A percentile compares a stretch with the other conserved stretches of the same genome.
Conservation (phyloP, 352 stramenopile genomes). For the Aphanomyces cochlioides region DNA sequence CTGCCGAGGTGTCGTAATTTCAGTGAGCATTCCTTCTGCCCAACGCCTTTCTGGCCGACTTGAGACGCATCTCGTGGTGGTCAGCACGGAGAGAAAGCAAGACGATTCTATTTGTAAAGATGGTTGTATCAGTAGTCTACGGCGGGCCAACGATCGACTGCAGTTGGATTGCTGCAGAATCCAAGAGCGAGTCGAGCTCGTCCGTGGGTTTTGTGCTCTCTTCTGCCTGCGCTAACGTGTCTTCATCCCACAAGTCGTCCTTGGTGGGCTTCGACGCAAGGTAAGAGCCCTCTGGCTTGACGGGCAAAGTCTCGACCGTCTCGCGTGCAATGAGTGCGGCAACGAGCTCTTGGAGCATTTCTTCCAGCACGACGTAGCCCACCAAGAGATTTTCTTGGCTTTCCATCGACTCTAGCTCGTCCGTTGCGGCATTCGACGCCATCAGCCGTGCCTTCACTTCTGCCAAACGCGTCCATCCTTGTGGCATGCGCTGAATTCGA, state of each 20-base stretch:
- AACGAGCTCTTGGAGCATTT: constrained; percentile 82
- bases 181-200: constrained; percentile 18
- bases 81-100: too few relatives aligned
- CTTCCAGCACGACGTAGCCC: constrained; percentile 75
- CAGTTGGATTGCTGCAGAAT: constrained; percentile 16
- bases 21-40: too few relatives aligned
- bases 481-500: constrained; percentile 56
- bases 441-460: constrained; percentile 64
- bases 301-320: constrained; percentile 59
- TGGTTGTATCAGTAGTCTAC: too few relatives aligned
- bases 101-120: too few relatives aligned
- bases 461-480: constrained; percentile 43
- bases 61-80: too few relatives aligned
- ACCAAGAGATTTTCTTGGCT: constrained; percentile 60
- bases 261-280: constrained; percentile 35
- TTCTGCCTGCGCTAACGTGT: background rate
- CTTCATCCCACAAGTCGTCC: constrained; percentile 1
- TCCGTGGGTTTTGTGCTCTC: background rate
- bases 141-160: constrained; percentile 10
- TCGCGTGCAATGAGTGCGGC: constrained; percentile 75
- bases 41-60: too few relatives aligned
- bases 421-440: constrained; percentile 56
- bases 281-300: constrained; percentile 82
- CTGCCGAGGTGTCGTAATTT: too few relatives aligned
- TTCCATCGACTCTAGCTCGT: constrained; percentile 55